Evolutionary conservation across 2,329 filamentous ascomycete genomes (phyloP).

Genomic region (Hysterium pulicare): DNA sequence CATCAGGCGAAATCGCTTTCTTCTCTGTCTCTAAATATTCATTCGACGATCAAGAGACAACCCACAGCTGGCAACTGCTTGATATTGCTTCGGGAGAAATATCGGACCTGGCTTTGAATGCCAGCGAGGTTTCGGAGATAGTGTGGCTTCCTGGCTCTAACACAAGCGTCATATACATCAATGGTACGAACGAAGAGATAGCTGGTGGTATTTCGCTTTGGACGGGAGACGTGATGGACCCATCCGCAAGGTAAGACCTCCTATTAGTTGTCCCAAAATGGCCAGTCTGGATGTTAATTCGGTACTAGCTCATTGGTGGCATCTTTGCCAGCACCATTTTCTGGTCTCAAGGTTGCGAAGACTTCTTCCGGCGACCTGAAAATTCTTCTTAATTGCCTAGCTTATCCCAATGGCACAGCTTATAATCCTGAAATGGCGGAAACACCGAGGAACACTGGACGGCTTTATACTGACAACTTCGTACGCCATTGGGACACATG

Average conservation of each 20-base stretch:
- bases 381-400: slow-evolving; percentile 56
- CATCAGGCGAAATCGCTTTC: slow-evolving; percentile 60
- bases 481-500: slow-evolving; percentile 81
- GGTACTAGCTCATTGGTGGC: slow-evolving; percentile 26
- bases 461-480: slow-evolving; percentile 71
- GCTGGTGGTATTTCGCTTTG: slow-evolving; percentile 35
- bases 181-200: slow-evolving; percentile 60
- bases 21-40: slow-evolving; percentile 74
- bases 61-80: slow-evolving; percentile 48
- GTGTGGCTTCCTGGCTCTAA: slow-evolving; percentile 33
- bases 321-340: slow-evolving; percentile 46
- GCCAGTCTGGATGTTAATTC: not conserved
- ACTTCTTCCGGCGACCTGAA: slow-evolving; percentile 39
- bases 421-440: slow-evolving; percentile 62
- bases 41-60: slow-evolving; percentile 67
- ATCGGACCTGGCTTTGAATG: slow-evolving; percentile 27
- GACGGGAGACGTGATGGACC: slow-evolving; percentile 31
- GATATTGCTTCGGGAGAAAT: slow-evolving; percentile 32
- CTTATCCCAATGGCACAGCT: slow-evolving; percentile 66
- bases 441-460: slow-evolving; percentile 60
- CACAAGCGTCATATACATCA: slow-evolving; percentile 61
- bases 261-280: slow-evolving; percentile 16
- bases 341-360: slow-evolving; percentile 48
- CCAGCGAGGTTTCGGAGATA: slow-evolving; percentile 31
- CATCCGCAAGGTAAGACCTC: slow-evolving; percentile 19